These are phyloP conservation scores for Rubroboletus satanas DNA, from an alignment of 768 basidiomycete species.

Conservation along the genomic window DNA sequence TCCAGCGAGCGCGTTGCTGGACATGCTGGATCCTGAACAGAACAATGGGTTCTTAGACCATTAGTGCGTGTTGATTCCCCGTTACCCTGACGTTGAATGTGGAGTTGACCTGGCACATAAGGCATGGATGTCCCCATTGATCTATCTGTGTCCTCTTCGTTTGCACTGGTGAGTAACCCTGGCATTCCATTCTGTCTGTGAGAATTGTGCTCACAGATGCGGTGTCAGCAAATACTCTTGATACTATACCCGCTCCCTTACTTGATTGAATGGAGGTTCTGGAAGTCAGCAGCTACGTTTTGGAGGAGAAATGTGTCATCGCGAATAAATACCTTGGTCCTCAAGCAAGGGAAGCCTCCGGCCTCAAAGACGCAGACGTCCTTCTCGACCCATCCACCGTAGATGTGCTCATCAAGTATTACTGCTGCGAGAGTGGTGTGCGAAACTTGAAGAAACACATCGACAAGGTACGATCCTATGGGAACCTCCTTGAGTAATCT, in stretches of 20 bases:
- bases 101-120: conserved; percentile 2
- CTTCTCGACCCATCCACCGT: conserved; percentile 71
- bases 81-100: not conserved
- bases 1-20: conserved; percentile 83
- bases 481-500: not conserved
- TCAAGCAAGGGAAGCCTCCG: conserved; percentile 88
- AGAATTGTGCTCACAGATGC: conserved; percentile 6
- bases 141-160: conserved; percentile 96
- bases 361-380: conserved; percentile 82
- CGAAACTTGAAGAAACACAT: conserved; percentile 97
- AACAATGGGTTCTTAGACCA: conserved; percentile 93
- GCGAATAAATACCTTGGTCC: conserved; percentile 86
- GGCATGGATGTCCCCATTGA: conserved; percentile 98
- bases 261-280: conserved; percentile 96
- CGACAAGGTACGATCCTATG: conserved; percentile 75
- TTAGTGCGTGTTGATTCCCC: conserved; percentile 57
- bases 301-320: conserved; percentile 87
- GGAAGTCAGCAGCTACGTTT: conserved; percentile 82
- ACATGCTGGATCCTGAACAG: conserved; percentile 95
- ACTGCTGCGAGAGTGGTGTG: conserved; percentile 96
- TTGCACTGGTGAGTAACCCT: conserved; percentile 61
- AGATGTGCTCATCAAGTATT: conserved; percentile 90
- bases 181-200: not conserved
- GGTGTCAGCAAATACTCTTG: conserved; percentile 74
- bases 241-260: conserved; percentile 90